Percentiles rank a stretch among this genome's conserved stretches.
Conservation (phyloP, 345 rosid species). For the Noccaea caerulescens region DNA sequence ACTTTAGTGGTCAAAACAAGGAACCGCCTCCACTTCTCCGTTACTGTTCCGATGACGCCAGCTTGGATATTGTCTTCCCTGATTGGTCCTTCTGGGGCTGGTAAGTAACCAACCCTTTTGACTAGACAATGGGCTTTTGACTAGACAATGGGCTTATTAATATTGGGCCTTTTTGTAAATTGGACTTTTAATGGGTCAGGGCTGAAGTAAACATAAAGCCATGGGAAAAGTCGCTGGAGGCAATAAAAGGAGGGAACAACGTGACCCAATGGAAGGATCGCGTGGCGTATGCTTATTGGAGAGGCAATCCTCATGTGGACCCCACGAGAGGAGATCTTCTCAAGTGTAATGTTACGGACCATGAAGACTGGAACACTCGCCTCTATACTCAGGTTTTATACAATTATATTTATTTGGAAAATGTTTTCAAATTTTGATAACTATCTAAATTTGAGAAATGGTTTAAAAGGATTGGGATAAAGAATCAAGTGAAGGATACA, state of each 20-base stretch:
- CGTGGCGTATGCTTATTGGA: slow-evolving; percentile 66
- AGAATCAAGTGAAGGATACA: slow-evolving; percentile 49
- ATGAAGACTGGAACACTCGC: slow-evolving; percentile 49
- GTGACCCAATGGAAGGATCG: slow-evolving; percentile 51
- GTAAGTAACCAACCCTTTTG: slow-evolving; percentile 37
- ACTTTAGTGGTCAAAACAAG: slow-evolving; percentile 45
- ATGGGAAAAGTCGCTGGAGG: slow-evolving; percentile 45
- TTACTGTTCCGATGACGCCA: slow-evolving; percentile 58
- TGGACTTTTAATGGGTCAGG: slow-evolving; percentile 45
- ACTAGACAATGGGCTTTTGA: not conserved
- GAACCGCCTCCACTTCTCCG: slow-evolving; percentile 67
- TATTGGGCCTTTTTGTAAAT: not conserved
- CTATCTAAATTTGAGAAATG: slow-evolving; percentile 8
- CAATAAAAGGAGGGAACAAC: slow-evolving; percentile 47
- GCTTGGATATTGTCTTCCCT: slow-evolving; percentile 68
- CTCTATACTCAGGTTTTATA: slow-evolving; percentile 42
- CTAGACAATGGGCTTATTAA: not conserved
- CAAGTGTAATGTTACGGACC: slow-evolving; percentile 39
- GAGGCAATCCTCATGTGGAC: slow-evolving; percentile 55
- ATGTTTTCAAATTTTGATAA: not conserved
- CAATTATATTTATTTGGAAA: too few relatives aligned
- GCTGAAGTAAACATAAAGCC: slow-evolving; percentile 55
- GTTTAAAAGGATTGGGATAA: slow-evolving; percentile 52
- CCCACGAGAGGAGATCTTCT: slow-evolving; percentile 49
- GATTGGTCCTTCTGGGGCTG: slow-evolving; percentile 95